Conservation (phyloP, 2,329 filamentous ascomycete genomes). For the Coniochaeta sp. region DNA sequence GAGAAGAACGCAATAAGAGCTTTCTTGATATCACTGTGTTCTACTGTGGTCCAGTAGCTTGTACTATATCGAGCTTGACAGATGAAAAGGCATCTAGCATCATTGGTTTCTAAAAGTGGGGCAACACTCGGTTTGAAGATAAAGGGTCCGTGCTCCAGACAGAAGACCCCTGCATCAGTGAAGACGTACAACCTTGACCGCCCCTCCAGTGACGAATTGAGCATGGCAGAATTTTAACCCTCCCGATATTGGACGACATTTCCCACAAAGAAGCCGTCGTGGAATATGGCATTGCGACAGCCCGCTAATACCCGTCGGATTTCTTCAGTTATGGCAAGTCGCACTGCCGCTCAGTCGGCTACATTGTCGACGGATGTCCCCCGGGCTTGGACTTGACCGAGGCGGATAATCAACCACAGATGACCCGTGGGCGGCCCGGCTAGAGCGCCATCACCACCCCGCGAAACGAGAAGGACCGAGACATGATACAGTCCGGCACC, state of each 20-base stretch:
- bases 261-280: not conserved
- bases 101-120: not conserved
- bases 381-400: constrained; percentile 82
- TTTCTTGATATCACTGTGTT: no score
- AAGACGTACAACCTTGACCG: not conserved
- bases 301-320: constrained; percentile 3
- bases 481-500: constrained; percentile 87
- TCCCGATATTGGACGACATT: not conserved
- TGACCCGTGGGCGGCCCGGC: constrained; percentile 82
- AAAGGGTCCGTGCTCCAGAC: not conserved
- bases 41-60: no score
- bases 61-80: no score
- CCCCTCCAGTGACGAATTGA: not conserved
- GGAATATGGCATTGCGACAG: not conserved
- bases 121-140: not conserved
- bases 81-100: no score
- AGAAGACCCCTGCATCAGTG: not conserved
- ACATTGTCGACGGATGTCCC: constrained; percentile 88
- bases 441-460: constrained; percentile 88
- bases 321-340: constrained; percentile 36
- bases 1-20: no score
- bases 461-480: constrained; percentile 83
- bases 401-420: constrained; percentile 81
- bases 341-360: constrained; percentile 87
- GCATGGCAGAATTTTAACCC: not conserved